A percentile compares a stretch with the other conserved stretches of the same genome.
Conservation (phyloP, 2,329 filamentous ascomycete genomes). For the Pyrenochaeta sp. region DNA sequence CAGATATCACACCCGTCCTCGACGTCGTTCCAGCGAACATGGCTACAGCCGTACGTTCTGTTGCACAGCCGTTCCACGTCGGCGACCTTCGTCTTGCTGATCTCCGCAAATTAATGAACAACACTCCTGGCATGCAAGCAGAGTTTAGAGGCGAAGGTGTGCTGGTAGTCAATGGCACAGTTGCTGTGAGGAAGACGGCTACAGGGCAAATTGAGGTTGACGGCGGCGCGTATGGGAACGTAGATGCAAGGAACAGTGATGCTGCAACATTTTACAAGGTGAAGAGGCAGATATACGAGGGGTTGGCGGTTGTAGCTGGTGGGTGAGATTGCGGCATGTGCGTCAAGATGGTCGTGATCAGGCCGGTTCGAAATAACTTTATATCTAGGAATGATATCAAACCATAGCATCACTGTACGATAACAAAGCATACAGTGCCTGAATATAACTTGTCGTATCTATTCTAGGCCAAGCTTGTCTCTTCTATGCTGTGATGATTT, state of each 20-base stretch:
- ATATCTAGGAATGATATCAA: no score
- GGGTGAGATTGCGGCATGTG: not conserved
- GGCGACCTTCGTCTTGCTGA: conserved; percentile 91
- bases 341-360: no score
- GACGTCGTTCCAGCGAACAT: conserved; percentile 68
- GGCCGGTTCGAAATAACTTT: no score
- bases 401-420: no score
- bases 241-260: conserved; percentile 59
- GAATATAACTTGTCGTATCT: no score
- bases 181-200: conserved; percentile 87
- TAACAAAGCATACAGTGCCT: no score
- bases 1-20: conserved; percentile 62
- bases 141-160: conserved; percentile 95
- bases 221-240: conserved; percentile 53
- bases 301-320: conserved; percentile 87
- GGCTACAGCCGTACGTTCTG: conserved; percentile 76
- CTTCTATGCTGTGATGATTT: no score
- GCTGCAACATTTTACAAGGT: conserved; percentile 81
- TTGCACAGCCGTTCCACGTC: conserved; percentile 89
- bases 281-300: conserved; percentile 90
- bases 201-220: conserved; percentile 91
- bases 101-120: conserved; percentile 82
- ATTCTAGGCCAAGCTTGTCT: no score
- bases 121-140: conserved; percentile 77
- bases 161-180: conserved; percentile 84